Conservation (phyloP, 371 early-diverging fungal species). For the Mortierella sp. region DNA sequence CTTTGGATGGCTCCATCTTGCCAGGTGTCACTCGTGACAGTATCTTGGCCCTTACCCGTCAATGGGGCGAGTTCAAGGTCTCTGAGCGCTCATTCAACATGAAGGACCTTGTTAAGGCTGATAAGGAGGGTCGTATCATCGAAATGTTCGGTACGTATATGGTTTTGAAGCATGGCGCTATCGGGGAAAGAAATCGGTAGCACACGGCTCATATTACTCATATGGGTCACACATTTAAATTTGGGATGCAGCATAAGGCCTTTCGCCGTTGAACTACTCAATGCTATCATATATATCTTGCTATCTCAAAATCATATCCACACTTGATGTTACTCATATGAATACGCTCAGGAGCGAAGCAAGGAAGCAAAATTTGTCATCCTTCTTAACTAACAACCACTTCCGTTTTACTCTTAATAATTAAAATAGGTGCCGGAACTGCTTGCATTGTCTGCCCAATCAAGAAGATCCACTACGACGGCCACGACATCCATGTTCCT, state of each 20-base stretch:
- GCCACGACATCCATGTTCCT: conserved; percentile 80
- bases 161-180: not conserved
- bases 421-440: conserved; percentile 93
- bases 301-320: no score
- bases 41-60: conserved; percentile 82
- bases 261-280: not conserved
- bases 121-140: conserved; percentile 74
- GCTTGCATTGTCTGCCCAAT: conserved; percentile 97
- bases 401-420: not conserved
- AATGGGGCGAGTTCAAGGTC: conserved; percentile 94
- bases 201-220: conserved; percentile 34
- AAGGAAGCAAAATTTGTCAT: no score
- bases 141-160: conserved; percentile 54
- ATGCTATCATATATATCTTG: not conserved
- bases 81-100: conserved; percentile 88
- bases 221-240: conserved; percentile 14
- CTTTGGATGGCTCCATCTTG: conserved; percentile 95
- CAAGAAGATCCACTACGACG: conserved; percentile 83
- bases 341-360: not conserved
- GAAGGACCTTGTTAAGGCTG: conserved; percentile 82
- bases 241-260: not conserved
- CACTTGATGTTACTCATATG: not conserved
- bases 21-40: conserved; percentile 98
- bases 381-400: not conserved
- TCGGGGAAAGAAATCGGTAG: not conserved